phyloP scores from a whole-genome alignment of 176 grass and related monocot genomes.

The Hordeum marinum region DNA sequence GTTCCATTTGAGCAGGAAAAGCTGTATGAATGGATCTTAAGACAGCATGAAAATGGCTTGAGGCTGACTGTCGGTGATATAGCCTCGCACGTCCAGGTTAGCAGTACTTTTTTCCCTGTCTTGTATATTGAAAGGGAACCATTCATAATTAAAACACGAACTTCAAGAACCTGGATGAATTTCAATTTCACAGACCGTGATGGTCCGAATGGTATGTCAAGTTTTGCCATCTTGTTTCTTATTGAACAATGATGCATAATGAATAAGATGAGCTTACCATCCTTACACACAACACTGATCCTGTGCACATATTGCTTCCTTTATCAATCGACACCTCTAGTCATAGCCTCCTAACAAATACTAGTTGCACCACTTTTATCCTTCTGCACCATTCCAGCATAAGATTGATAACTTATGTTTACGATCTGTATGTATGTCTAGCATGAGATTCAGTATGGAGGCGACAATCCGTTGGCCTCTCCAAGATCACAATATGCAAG shows the following conservation, averaged over 20 bases:
- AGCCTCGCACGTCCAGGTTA: constrained; percentile 56
- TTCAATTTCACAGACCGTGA: neutral
- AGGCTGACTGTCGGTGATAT: constrained; percentile 52
- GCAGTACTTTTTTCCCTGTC: neutral
- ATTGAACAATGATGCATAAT: neutral
- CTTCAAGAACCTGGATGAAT: neutral
- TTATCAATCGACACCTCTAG: neutral
- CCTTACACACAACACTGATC: neutral
- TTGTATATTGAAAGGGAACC: neutral
- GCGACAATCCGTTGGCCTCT: constrained; percentile 45
- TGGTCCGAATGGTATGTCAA: neutral
- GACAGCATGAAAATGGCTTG: constrained; percentile 53
- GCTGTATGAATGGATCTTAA: constrained; percentile 65
- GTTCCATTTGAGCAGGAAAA: constrained; percentile 49
- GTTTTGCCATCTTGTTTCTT: neutral
- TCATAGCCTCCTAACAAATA: neutral
- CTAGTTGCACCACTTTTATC: neutral
- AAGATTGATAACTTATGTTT: neutral
- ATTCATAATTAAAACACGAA: neutral
- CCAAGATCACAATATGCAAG: constrained; percentile 47
- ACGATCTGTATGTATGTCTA: constrained; percentile 24
- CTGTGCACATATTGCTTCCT: neutral
- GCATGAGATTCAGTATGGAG: constrained; percentile 63
- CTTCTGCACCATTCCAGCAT: neutral
- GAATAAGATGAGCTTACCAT: neutral